These are phyloP conservation scores for Camelina sativa DNA, from an alignment of 345 rosid species.

Conservation along the genomic window DNA sequence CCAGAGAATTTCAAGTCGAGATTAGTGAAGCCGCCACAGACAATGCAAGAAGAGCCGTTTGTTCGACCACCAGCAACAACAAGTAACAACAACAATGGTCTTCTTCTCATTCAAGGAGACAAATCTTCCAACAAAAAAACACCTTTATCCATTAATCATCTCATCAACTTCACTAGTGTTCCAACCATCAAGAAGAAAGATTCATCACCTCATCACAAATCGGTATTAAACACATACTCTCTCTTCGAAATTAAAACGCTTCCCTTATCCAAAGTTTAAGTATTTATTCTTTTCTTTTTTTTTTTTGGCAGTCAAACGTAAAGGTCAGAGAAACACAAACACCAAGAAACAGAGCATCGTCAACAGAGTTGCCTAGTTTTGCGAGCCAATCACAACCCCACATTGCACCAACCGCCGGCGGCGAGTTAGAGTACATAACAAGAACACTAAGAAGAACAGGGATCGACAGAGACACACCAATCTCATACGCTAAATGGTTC, in stretches of 20 bases:
- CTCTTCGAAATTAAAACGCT: slow-evolving; percentile 14
- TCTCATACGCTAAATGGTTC: slow-evolving; percentile 59
- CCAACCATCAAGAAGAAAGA: slow-evolving; percentile 81
- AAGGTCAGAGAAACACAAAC: slow-evolving; percentile 46
- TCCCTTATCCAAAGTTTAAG: not conserved
- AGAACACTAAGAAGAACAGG: slow-evolving; percentile 60
- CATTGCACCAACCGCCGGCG: slow-evolving; percentile 45
- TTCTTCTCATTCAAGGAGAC: slow-evolving; percentile 46
- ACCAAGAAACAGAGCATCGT: slow-evolving; percentile 54
- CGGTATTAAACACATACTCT: slow-evolving; percentile 32
- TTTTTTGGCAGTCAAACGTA: slow-evolving; percentile 30
- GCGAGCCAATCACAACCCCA: slow-evolving; percentile 57
- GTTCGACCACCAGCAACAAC: slow-evolving; percentile 48
- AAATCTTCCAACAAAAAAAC: slow-evolving; percentile 61
- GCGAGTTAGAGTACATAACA: slow-evolving; percentile 63
- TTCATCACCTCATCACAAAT: slow-evolving; percentile 41
- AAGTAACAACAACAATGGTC: not conserved
- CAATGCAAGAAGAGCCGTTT: slow-evolving; percentile 74
- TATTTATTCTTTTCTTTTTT: not conserved
- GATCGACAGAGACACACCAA: slow-evolving; percentile 53
- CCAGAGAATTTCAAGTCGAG: slow-evolving; percentile 40
- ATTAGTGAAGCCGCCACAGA: slow-evolving; percentile 54
- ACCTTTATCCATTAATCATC: slow-evolving; percentile 52
- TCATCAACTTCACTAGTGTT: slow-evolving; percentile 51
- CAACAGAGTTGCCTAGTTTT: slow-evolving; percentile 63